These are phyloP conservation scores for Yamadazyma diospyri DNA, from an alignment of 1,139 yeast genomes.

Conservation along the genomic window DNA sequence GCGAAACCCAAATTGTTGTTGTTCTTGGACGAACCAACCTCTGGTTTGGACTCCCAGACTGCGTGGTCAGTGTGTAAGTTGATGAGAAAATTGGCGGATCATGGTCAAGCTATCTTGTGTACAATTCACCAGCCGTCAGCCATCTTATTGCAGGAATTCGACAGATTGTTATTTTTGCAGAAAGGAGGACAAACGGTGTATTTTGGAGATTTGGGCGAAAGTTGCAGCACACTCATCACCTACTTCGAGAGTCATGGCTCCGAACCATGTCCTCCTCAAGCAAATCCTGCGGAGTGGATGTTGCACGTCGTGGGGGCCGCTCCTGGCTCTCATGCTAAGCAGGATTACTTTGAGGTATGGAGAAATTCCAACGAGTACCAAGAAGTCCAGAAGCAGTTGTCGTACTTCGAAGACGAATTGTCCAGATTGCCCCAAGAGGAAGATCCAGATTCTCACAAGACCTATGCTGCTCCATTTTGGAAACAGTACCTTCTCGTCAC, in stretches of 20 bases:
- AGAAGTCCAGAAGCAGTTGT: slow-evolving; percentile 40
- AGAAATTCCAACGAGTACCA: slow-evolving; percentile 51
- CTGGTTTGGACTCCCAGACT: slow-evolving; percentile 90
- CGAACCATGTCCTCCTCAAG: slow-evolving; percentile 59
- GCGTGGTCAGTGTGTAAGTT: slow-evolving; percentile 83
- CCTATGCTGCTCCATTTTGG: slow-evolving; percentile 44
- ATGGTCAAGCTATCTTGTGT: slow-evolving; percentile 79
- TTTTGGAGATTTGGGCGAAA: slow-evolving; percentile 74
- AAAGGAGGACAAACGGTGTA: slow-evolving; percentile 77
- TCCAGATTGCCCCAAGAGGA: slow-evolving; percentile 33
- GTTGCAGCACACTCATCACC: slow-evolving; percentile 56
- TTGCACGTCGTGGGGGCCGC: slow-evolving; percentile 77
- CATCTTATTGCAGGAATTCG: slow-evolving; percentile 68
- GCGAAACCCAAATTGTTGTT: slow-evolving; percentile 79
- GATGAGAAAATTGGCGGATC: slow-evolving; percentile 70
- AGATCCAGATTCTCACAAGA: slow-evolving; percentile 28
- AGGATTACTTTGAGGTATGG: slow-evolving; percentile 70
- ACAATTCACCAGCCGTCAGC: slow-evolving; percentile 85
- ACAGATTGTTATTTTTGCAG: slow-evolving; percentile 66
- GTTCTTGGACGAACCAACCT: slow-evolving; percentile 87
- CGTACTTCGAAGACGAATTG: slow-evolving; percentile 43
- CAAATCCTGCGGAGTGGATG: slow-evolving; percentile 87
- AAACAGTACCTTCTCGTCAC: slow-evolving; percentile 53
- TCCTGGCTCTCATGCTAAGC: slow-evolving; percentile 65
- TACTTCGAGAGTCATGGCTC: slow-evolving; percentile 73